Percentiles rank a stretch among this genome's conserved stretches.
These are phyloP conservation scores for Thraustochytrium aureum DNA, from an alignment of 352 stramenopile genomes.

Conservation along the genomic window DNA sequence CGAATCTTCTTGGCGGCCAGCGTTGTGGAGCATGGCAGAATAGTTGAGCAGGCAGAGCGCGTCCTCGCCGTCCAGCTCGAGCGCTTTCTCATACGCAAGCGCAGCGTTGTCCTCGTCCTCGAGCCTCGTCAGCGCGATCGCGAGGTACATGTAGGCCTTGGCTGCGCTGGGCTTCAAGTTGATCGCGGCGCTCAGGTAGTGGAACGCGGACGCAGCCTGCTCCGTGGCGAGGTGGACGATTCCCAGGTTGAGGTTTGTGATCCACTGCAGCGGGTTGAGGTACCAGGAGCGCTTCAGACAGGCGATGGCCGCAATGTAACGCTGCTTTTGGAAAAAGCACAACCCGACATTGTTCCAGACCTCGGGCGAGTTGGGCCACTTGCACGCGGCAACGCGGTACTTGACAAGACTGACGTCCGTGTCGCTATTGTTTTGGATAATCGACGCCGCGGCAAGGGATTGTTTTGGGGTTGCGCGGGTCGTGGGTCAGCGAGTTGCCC, in stretches of 20 bases:
- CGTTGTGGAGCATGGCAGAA: slow-evolving; percentile 54
- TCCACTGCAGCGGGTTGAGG: slow-evolving; percentile 91
- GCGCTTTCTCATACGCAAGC: slow-evolving; percentile 84
- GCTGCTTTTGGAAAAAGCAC: slow-evolving; percentile 92
- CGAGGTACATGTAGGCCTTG: slow-evolving; percentile 88
- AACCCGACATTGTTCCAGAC: slow-evolving; percentile 95
- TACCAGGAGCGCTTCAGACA: slow-evolving; percentile 88
- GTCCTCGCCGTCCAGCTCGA: slow-evolving; percentile 68
- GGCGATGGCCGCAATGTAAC: slow-evolving; percentile 70
- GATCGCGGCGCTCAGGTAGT: slow-evolving; percentile 84
- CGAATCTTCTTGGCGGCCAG: neutral
- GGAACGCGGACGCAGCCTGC: slow-evolving; percentile 88
- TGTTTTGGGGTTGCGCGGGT: slow-evolving; percentile 77
- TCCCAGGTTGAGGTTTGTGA: slow-evolving; percentile 89
- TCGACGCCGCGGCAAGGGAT: slow-evolving; percentile 83
- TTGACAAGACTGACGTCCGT: slow-evolving; percentile 92
- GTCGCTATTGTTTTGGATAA: slow-evolving; percentile 89
- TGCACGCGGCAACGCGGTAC: slow-evolving; percentile 83
- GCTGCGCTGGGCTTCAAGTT: slow-evolving; percentile 81
- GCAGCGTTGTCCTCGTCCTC: slow-evolving; percentile 89
- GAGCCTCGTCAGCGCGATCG: slow-evolving; percentile 76
- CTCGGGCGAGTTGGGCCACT: slow-evolving; percentile 82
- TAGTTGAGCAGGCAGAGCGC: slow-evolving; percentile 57
- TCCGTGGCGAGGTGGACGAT: slow-evolving; percentile 87
- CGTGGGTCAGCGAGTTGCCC: slow-evolving; percentile 86